Conservation (phyloP, 768 basidiomycete species). For the Boletus subparvulus region DNA sequence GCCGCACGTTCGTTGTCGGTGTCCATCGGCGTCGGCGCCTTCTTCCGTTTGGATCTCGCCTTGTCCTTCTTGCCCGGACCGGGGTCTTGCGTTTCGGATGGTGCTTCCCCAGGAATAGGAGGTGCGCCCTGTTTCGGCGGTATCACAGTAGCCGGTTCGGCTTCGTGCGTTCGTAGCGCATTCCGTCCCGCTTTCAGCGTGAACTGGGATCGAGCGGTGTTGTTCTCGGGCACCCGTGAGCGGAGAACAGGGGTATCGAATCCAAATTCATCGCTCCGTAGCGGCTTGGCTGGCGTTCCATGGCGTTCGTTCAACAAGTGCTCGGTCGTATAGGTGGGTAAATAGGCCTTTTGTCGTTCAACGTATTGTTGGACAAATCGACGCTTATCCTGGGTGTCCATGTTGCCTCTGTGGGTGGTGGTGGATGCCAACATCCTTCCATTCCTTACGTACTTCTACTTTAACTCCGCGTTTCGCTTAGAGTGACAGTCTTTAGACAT, state of each 20-base stretch:
- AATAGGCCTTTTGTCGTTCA: slow-evolving; percentile 46
- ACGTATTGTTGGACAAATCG: slow-evolving; percentile 48
- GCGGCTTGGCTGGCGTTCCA: slow-evolving; percentile 12
- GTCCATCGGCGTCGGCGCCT: slow-evolving; percentile 10
- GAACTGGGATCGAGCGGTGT: slow-evolving; percentile 1
- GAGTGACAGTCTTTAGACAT: background rate
- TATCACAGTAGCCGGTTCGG: background rate
- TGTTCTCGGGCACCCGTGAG: slow-evolving; percentile 38
- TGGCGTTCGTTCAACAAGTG: slow-evolving; percentile 25
- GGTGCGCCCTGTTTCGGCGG: background rate
- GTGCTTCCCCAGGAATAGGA: background rate
- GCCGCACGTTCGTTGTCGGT: slow-evolving; percentile 38
- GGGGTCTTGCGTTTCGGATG: slow-evolving; percentile 1
- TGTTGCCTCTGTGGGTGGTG: background rate
- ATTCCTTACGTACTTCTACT: slow-evolving; percentile 4
- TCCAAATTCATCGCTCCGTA: slow-evolving; percentile 29
- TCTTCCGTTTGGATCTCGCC: slow-evolving; percentile 26
- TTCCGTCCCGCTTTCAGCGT: background rate
- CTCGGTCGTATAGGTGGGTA: slow-evolving; percentile 44
- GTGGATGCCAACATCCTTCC: background rate
- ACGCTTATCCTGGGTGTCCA: slow-evolving; percentile 38
- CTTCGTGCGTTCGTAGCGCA: background rate
- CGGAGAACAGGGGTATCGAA: slow-evolving; percentile 59
- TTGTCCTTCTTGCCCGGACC: slow-evolving; percentile 19
- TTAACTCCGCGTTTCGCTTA: background rate